Base-by-base conservation (phyloP, 768 basidiomycete genomes). In the Rhizopogon rudus region DNA sequence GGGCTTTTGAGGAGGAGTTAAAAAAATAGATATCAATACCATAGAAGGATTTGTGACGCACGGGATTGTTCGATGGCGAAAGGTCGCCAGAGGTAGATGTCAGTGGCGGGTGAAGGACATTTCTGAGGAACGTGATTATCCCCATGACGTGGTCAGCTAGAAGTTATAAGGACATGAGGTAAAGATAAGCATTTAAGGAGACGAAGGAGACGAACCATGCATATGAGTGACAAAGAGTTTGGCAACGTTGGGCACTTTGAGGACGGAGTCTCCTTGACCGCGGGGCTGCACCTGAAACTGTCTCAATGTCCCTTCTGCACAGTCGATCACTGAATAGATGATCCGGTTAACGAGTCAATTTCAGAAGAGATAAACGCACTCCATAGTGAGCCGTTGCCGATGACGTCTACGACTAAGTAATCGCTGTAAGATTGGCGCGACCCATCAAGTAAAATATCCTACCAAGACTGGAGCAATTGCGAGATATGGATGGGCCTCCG, bases 221-320 rank as follows among this genome's bases (percentile, higher is more conserved):
- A 92, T 84, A 61, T 93, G 92, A 1, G 91, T 93, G 51, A 93
- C 76, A 67, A 93, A 92, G 43, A 94, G 78, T 63, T 86, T 89
- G 3, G 71, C 69, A 29, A 93, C 74, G 55, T 72, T 80, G 37
- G 65, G 74, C 16, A 77, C 63, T 61, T 74, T 77, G 53, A 83
- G 62, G 48, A 61, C 40, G 63, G 61, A 46, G 58, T 67, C 53
- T 41, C 58, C 58, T 61, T 62, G 56, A 33, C 61, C 53, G 45
- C 58, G 62, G n/a, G 83, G 81, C 55, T 87, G 84, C 5, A 72
- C 68, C 16, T 73, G 69, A 59, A 91, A 84, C 64, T 92, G 89
- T 28, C 86, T 76, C 13, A 80, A 71, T 12, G 89, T 91, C 37
- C 91, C 91, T 69, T 91, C 88, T 13, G 87, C 90, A 69, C 89